Evolutionary conservation across 345 rosid genomes (phyloP), one percentile per base, ranked within the genome.

Genomic region (Hibiscus trionum): DNA sequence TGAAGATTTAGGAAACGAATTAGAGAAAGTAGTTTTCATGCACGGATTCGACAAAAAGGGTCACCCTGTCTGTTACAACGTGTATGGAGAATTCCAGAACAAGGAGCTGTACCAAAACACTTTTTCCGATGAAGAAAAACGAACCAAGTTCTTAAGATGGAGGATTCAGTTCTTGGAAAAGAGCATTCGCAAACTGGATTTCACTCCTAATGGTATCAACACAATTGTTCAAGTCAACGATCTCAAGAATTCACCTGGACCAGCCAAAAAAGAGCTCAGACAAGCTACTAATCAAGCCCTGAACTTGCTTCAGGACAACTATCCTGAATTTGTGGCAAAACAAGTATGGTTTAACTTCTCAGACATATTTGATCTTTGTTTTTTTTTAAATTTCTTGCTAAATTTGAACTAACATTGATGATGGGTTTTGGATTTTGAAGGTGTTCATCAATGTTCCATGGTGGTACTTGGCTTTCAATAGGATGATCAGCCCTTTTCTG

Each of bases 381-480:
- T 5, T 37, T 7, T 37, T 39, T 39, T 39, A 1, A 37, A 16
- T 16, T 47, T n/a, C 3, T 66, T 6, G 35, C 14, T 66, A 21
- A 39, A 11, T 57, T 63, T 55, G 65, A 39, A 47, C 9, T 24
- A 15, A 46, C 26, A 11, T 24, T 7, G 8, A 53, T 68, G 6
- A 19, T 69, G 63, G 56, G 50, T 49, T 71, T 63, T 55, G 24
- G 49, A 61, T 70, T 50, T 29, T 77, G 31, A 66, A 94, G 98
- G 83, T 94, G 73, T 90, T 91, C 65, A 86, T 94, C 80, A 94
- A 94, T 78, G 98, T 94, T 15, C 97, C 97, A 14, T 94, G 98
- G 98, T 94, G 98, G 98, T 90, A 94, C 80, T 79, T 91, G 71
- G 97, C 96, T 4, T 91, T 86, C 77, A 82, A 91, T 77, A 84